Evolutionary conservation across 495 filamentous ascomycete genomes (phyloP).

Genomic region (Aspergillus ostianus): DNA sequence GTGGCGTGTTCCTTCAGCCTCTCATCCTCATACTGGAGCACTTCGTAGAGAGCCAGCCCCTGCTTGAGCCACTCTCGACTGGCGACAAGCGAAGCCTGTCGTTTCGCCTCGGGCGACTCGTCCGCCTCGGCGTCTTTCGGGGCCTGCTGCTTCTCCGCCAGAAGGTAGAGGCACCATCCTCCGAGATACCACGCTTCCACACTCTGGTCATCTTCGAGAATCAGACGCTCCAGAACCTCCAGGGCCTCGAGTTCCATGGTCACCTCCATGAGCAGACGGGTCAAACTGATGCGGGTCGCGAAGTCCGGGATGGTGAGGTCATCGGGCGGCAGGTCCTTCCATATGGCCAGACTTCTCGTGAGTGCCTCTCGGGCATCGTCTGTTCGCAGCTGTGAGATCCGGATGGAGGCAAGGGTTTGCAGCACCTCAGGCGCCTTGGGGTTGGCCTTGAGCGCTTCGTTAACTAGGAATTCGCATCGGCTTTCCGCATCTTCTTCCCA

Average conservation of each 20-base stretch:
- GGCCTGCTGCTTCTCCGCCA: conserved; percentile 64
- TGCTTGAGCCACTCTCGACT: conserved; percentile 56
- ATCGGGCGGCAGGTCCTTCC: conserved; percentile 72
- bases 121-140: conserved; percentile 33
- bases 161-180: conserved; percentile 82
- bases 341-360: conserved; percentile 68
- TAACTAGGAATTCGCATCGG: conserved; percentile 79
- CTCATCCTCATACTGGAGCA: conserved; percentile 53
- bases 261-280: conserved; percentile 85
- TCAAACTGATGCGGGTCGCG: conserved; percentile 75
- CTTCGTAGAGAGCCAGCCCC: conserved; percentile 46
- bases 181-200: conserved; percentile 97
- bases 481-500: conserved; percentile 88
- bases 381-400: conserved; percentile 78
- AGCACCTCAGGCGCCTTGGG: conserved; percentile 77
- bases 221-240: conserved; percentile 77
- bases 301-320: conserved; percentile 71
- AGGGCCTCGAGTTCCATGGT: conserved; percentile 80
- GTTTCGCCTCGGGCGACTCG: conserved; percentile 33
- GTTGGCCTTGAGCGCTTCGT: conserved; percentile 76
- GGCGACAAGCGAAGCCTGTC: conserved; percentile 40
- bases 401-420: conserved; percentile 89
- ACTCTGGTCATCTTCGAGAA: conserved; percentile 85
- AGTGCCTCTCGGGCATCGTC: conserved; percentile 80
- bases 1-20: conserved; percentile 50